Conservation (phyloP, 148 eudicot species). For the Diospyros kaki region DNA sequence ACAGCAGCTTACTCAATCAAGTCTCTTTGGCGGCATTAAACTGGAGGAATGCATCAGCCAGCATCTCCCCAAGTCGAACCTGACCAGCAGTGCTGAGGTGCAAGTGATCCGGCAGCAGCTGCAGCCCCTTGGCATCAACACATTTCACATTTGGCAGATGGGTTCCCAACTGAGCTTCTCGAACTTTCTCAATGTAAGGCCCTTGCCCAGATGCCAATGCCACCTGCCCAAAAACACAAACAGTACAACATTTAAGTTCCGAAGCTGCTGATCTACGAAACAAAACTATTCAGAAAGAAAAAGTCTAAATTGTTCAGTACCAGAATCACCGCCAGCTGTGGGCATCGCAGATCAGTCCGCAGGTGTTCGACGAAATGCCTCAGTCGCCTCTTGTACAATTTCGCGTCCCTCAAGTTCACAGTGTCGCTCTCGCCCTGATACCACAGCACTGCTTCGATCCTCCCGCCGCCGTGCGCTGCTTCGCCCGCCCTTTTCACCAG, state of each 20-base stretch:
- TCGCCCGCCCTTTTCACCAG: slow-evolving; percentile 10
- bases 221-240: slow-evolving; percentile 5
- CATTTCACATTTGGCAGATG: slow-evolving; percentile 21
- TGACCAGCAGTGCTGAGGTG: slow-evolving; percentile 38
- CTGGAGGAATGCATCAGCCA: slow-evolving; percentile 23
- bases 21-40: no score
- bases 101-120: slow-evolving; percentile 24
- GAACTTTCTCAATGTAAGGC: slow-evolving; percentile 17
- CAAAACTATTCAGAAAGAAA: not conserved
- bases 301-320: not conserved
- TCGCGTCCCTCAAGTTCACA: slow-evolving; percentile 8
- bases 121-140: slow-evolving; percentile 40
- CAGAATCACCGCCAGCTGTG: slow-evolving; percentile 20
- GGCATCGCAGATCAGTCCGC: slow-evolving; percentile 24
- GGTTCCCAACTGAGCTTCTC: slow-evolving; percentile 30
- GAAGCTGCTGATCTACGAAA: no score
- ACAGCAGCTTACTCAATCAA: no score
- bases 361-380: slow-evolving; percentile 22
- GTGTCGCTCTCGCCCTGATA: slow-evolving; percentile 49
- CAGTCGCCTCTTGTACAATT: slow-evolving; percentile 15
- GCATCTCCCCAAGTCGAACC: slow-evolving; percentile 32
- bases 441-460: slow-evolving; percentile 31
- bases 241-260: no score
- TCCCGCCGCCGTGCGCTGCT: slow-evolving; percentile 28
- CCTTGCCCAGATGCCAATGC: slow-evolving; percentile 35